Conservation (phyloP, 495 filamentous ascomycete genomes). For the Elaphomyces granulatus region DNA sequence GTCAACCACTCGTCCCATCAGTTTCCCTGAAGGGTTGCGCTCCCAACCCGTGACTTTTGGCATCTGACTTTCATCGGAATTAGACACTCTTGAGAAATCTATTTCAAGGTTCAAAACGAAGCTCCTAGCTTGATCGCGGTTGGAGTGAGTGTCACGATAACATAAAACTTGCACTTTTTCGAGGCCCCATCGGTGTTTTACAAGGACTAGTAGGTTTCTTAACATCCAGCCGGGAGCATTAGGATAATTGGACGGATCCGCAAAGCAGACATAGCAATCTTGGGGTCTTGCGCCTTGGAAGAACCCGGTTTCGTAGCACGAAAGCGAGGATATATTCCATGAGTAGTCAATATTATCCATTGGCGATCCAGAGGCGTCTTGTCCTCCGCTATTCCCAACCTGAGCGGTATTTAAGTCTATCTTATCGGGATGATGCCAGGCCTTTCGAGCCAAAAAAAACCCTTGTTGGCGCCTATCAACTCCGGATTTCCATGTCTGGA, state of each 20-base stretch:
- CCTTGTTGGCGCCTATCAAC: conserved; percentile 73
- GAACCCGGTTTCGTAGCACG: conserved; percentile 73
- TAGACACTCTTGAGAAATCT: conserved; percentile 17
- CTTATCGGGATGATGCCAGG: conserved; percentile 15
- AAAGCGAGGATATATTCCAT: conserved; percentile 64
- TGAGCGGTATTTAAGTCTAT: not conserved
- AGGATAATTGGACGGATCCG: conserved; percentile 81
- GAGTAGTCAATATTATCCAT: conserved; percentile 37
- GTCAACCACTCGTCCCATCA: conserved; percentile 60
- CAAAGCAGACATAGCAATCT: conserved; percentile 73
- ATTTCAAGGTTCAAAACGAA: conserved; percentile 56
- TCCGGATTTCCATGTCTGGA: conserved; percentile 74
- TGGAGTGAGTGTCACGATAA: conserved; percentile 67
- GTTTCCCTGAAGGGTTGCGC: conserved; percentile 58
- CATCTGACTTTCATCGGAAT: conserved; percentile 30
- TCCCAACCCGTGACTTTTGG: conserved; percentile 95
- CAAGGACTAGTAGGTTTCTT: conserved; percentile 72
- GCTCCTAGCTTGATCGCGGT: conserved; percentile 64
- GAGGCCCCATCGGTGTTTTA: conserved; percentile 69
- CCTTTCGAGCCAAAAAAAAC: conserved; percentile 80
- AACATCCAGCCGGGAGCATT: conserved; percentile 84
- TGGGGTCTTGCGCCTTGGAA: conserved; percentile 52
- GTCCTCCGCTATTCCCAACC: conserved; percentile 10
- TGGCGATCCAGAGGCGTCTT: conserved; percentile 24
- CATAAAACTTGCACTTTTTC: conserved; percentile 72